Base-by-base conservation (phyloP, 129 eudicot genomes). In the Glebionis coronaria region DNA sequence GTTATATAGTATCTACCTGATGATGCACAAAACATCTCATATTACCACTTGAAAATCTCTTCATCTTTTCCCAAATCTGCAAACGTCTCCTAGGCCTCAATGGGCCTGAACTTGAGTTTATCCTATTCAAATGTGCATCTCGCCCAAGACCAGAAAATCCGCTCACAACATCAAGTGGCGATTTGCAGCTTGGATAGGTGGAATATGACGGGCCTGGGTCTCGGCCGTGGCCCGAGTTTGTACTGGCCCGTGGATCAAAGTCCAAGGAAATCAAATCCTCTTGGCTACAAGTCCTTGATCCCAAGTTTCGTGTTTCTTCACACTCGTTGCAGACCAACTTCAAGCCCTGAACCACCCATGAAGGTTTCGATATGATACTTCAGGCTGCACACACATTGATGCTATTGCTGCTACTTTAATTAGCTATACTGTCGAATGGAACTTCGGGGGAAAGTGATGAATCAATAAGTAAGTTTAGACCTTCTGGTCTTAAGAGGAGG, bases 341-440 rank as follows among this genome's bases (percentile, higher is more conserved):
- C 68, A 92, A 73, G 2, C 96, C 98, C 70, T 92, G 98, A 42
- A 92, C 98, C 98, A 15, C 98, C 94, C 98, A 92, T 92, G 67
- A 88, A 92, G 15, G 98, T n/a, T 96, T 8, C 98, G 79, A 73
- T 92, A 87, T 12, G 96, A 88, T 13, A 92, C 98, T 83, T 92
- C 98, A 2, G 98, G 98, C 60, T 92, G 90, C 63, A 92, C 98
- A 44, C 98, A 92, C 98, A 92, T 92, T 6, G 98, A n/a, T n/a
- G n/a, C n/a, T n/a, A n/a, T n/a, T n/a, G n/a, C n/a, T n/a, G n/a
- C n/a, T n/a, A n/a, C n/a, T n/a, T n/a, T n/a, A n/a, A n/a, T n/a
- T n/a, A n/a, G n/a, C n/a, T n/a, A n/a, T n/a, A n/a, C n/a, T n/a
- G n/a, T n/a, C n/a, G n/a, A n/a, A n/a, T n/a, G n/a, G n/a, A n/a